These are phyloP conservation scores for Nigrospora oryzae DNA, from an alignment of 2,329 filamentous ascomycete species.

Conservation along the genomic window DNA sequence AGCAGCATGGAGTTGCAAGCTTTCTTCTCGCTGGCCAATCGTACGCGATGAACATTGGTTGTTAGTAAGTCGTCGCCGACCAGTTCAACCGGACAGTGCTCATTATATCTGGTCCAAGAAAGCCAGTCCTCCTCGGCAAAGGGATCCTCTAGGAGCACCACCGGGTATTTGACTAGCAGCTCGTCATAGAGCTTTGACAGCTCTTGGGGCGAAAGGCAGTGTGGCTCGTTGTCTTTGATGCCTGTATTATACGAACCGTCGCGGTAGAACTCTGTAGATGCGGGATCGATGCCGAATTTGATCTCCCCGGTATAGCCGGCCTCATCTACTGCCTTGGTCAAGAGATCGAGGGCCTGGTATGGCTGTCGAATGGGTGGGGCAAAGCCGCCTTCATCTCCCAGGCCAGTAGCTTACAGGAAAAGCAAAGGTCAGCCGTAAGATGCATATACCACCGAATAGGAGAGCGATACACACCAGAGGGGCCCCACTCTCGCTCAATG, in stretches of 20 bases:
- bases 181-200: conserved; percentile 20
- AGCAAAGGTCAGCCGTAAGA: neutral
- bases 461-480: conserved; percentile 8
- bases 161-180: conserved; percentile 24
- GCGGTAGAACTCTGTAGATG: conserved; percentile 27
- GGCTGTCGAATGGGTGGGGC: conserved; percentile 24
- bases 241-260: conserved; percentile 25
- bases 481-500: conserved; percentile 19
- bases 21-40: too few species aligned
- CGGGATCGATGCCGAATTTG: conserved; percentile 30
- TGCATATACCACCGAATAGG: neutral
- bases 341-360: conserved; percentile 22
- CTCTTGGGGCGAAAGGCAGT: conserved; percentile 13
- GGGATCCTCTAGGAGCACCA: conserved; percentile 29
- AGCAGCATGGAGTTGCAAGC: too few species aligned
- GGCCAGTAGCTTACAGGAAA: conserved; percentile 14
- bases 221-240: conserved; percentile 21
- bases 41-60: conserved; percentile 19
- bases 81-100: conserved; percentile 21
- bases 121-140: conserved; percentile 30
- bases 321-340: conserved; percentile 15
- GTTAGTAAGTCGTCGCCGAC: conserved; percentile 31
- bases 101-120: conserved; percentile 24
- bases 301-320: conserved; percentile 21
- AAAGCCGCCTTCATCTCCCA: conserved; percentile 27